These are phyloP conservation scores for Geum urbanum DNA, from an alignment of 306 rosid genomes.

Conservation along the genomic window DNA sequence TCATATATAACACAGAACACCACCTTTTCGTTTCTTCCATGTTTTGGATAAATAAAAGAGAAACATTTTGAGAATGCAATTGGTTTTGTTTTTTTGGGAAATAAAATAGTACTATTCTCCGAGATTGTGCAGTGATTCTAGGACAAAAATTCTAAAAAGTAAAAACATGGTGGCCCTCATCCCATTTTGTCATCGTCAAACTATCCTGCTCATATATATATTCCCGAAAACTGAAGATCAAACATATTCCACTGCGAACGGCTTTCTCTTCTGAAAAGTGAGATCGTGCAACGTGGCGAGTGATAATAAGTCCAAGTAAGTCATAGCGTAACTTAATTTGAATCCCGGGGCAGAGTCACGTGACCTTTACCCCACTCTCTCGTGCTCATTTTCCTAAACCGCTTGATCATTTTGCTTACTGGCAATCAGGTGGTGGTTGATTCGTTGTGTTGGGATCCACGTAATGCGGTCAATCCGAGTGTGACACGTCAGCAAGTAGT, in stretches of 20 bases:
- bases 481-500: no score
- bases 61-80: background rate
- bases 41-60: background rate
- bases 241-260: background rate
- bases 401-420: conserved; percentile 13
- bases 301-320: background rate
- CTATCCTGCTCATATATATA: background rate
- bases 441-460: conserved; percentile 22
- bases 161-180: conserved; percentile 28
- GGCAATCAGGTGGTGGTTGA: conserved; percentile 18
- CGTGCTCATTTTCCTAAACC: conserved; percentile 21
- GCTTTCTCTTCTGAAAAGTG: conserved; percentile 18
- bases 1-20: background rate
- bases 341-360: conserved; percentile 46
- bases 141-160: conserved; percentile 6
- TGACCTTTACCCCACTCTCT: conserved; percentile 39
- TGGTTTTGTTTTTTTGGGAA: background rate
- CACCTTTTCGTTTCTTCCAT: no score
- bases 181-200: conserved; percentile 21
- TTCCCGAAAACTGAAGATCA: no score
- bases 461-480: no score
- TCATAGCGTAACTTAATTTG: conserved; percentile 5
- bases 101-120: conserved; percentile 9
- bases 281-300: conserved; percentile 27
- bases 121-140: conserved; percentile 33